phyloP scores from a whole-genome alignment of 2,329 filamentous ascomycete genomes.

The Calycina herbarum region DNA sequence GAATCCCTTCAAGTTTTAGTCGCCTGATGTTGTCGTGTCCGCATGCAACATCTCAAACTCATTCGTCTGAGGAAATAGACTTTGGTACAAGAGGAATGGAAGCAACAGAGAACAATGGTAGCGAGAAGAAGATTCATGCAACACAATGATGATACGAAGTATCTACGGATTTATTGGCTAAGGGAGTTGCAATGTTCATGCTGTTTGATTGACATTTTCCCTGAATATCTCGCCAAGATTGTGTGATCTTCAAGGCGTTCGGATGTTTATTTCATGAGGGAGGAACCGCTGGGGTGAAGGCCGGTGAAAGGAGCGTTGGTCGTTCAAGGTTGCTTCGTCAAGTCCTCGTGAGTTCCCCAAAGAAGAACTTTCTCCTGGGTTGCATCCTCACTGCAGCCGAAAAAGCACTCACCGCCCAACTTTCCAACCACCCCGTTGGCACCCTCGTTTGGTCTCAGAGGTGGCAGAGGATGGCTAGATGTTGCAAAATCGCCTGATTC shows the following conservation, averaged over 20 bases:
- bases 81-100: not conserved
- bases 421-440: not conserved
- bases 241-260: not conserved
- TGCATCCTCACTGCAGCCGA: not conserved
- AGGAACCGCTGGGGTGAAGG: not conserved
- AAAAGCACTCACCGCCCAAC: not conserved
- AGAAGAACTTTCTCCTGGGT: not conserved
- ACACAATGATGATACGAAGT: not conserved
- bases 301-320: not conserved
- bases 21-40: not conserved
- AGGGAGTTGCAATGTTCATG: not conserved
- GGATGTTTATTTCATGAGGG: not conserved
- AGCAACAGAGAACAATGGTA: not conserved
- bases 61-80: not conserved
- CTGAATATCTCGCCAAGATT: not conserved
- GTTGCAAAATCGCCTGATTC: not conserved
- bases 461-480: not conserved
- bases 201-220: constrained; percentile 1
- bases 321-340: not conserved
- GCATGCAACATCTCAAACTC: not conserved
- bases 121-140: not conserved
- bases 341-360: constrained; percentile 1
- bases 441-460: not conserved
- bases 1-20: not conserved
- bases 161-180: not conserved